Evolutionary conservation across 345 rosid species (phyloP).

Genomic region (Brassica cretica): DNA sequence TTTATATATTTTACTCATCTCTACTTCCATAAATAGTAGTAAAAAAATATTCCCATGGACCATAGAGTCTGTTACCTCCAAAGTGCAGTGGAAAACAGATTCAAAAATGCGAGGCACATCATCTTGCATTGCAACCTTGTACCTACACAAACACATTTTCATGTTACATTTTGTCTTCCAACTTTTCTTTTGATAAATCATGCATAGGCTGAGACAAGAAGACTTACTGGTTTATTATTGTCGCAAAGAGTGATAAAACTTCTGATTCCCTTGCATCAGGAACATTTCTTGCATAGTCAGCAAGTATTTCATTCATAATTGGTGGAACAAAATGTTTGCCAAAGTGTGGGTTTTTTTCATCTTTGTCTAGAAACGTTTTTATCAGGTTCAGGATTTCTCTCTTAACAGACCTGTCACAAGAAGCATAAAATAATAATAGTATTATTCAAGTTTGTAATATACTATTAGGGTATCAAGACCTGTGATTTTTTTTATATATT

Average conservation of each 20-base stretch:
- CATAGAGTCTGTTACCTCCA: constrained; percentile 62
- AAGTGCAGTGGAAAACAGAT: constrained; percentile 95
- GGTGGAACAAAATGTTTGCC: constrained; percentile 98
- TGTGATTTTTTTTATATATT: not conserved
- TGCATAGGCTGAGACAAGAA: constrained; percentile 6
- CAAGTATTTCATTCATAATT: constrained; percentile 97
- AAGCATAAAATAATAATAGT: constrained; percentile 16
- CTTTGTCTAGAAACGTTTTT: constrained; percentile 95
- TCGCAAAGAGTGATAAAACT: constrained; percentile 92
- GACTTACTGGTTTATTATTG: constrained; percentile 89
- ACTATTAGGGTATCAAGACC: constrained; percentile 6
- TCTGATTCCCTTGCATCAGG: constrained; percentile 99
- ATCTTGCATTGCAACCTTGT: constrained; percentile 79
- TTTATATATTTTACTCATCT: not conserved
- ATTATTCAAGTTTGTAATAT: constrained; percentile 12
- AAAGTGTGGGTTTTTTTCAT: constrained; percentile 85
- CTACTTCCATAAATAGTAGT: not conserved
- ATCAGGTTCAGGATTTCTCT: constrained; percentile 94
- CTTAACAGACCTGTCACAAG: constrained; percentile 78
- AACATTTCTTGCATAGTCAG: constrained; percentile 93
- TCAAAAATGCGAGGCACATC: constrained; percentile 93
- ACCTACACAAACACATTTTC: constrained; percentile 50
- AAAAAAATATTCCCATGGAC: constrained; percentile 2
- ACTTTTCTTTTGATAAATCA: constrained; percentile 51
- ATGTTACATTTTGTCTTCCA: constrained; percentile 18